phyloP scores from a whole-genome alignment of 257 asterid genomes.

The Osmanthus fragrans region DNA sequence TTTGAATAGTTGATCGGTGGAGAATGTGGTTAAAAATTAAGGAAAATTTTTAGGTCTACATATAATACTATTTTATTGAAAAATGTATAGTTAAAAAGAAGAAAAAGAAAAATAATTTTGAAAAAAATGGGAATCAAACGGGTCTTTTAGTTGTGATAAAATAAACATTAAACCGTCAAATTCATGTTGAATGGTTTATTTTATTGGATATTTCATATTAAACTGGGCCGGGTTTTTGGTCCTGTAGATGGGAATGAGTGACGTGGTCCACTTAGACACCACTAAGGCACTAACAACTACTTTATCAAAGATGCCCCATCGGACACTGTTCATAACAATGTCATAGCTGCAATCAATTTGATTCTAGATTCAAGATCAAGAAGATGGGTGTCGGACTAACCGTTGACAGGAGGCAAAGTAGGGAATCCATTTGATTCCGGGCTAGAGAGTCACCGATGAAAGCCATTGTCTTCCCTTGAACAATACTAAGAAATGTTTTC shows the following conservation, averaged over 20 bases:
- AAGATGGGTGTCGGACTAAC: neutral
- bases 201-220: too few relatives aligned
- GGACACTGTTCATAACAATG: neutral
- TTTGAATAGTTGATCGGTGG: too few relatives aligned
- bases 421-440: slow-evolving; percentile 74
- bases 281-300: too few relatives aligned
- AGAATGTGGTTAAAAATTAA: too few relatives aligned
- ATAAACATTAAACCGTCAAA: too few relatives aligned
- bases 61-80: too few relatives aligned
- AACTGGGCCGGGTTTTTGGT: neutral
- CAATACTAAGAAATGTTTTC: slow-evolving; percentile 20
- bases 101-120: too few relatives aligned
- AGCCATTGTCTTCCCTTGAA: slow-evolving; percentile 65
- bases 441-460: slow-evolving; percentile 77
- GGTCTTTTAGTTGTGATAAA: too few relatives aligned
- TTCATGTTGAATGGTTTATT: too few relatives aligned
- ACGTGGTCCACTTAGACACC: neutral
- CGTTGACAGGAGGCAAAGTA: slow-evolving; percentile 5
- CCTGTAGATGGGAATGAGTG: neutral
- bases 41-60: too few relatives aligned
- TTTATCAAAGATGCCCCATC: neutral
- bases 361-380: neutral
- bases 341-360: neutral
- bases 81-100: too few relatives aligned
- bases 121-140: too few relatives aligned